A percentile compares a stretch with the other conserved stretches of the same genome.
These are phyloP conservation scores for Aspergillus unguis DNA, from an alignment of 2,329 filamentous ascomycete genomes.

Conservation along the genomic window DNA sequence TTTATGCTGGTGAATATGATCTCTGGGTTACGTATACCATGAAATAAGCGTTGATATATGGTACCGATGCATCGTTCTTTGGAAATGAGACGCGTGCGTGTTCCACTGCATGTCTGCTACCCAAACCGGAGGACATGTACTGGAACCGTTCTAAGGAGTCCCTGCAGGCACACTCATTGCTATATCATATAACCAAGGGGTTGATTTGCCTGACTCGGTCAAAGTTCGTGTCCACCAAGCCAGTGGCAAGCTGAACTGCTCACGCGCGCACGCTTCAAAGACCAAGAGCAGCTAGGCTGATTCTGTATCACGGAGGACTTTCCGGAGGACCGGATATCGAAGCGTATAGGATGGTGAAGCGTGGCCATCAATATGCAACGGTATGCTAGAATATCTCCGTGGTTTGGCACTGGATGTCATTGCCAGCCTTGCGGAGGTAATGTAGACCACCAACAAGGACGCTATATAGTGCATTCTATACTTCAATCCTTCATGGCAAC, in stretches of 20 bases:
- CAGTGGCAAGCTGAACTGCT: not conserved
- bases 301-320: not conserved
- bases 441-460: not conserved
- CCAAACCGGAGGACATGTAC: too few relatives aligned
- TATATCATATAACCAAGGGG: too few relatives aligned
- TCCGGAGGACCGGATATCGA: not conserved
- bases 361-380: not conserved
- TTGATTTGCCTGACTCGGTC: not conserved
- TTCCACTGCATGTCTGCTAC: too few relatives aligned
- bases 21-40: too few relatives aligned
- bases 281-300: conserved; percentile 2
- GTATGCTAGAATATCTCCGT: not conserved
- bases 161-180: too few relatives aligned
- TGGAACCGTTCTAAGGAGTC: too few relatives aligned
- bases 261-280: not conserved
- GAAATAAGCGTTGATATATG: too few relatives aligned
- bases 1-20: too few relatives aligned
- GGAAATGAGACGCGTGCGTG: too few relatives aligned
- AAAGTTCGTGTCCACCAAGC: not conserved
- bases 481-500: not conserved
- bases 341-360: not conserved
- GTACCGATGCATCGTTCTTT: too few relatives aligned
- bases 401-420: not conserved
- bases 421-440: not conserved
- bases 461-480: not conserved